Evolutionary conservation across 2,329 filamentous ascomycete species (phyloP).

Genomic region (Boeremia lycopersici): DNA sequence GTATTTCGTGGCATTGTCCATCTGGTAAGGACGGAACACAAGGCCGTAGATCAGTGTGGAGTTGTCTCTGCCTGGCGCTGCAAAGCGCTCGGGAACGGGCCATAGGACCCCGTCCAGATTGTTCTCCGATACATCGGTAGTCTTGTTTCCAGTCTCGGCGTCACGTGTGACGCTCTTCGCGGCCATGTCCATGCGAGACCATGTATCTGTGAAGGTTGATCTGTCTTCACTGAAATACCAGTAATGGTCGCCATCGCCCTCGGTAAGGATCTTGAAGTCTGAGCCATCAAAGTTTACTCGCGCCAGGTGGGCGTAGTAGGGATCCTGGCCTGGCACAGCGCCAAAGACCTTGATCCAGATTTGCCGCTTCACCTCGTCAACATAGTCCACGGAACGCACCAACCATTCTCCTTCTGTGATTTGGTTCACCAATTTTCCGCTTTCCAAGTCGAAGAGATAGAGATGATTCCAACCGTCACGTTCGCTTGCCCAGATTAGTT

Average conservation of each 20-base stretch:
- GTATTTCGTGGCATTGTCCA: conserved; percentile 34
- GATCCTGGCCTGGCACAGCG: conserved; percentile 29
- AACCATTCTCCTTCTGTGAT: conserved; percentile 48
- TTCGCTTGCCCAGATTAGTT: conserved; percentile 35
- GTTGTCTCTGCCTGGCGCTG: conserved; percentile 30
- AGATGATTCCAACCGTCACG: conserved; percentile 39
- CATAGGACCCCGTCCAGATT: conserved; percentile 23
- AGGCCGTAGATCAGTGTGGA: conserved; percentile 34
- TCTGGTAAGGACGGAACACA: conserved; percentile 29
- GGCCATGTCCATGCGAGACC: conserved; percentile 35
- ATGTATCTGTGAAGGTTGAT: conserved; percentile 29
- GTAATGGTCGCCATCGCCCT: conserved; percentile 29
- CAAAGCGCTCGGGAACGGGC: conserved; percentile 34
- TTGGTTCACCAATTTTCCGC: conserved; percentile 47
- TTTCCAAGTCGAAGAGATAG: conserved; percentile 32
- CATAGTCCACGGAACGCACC: conserved; percentile 29
- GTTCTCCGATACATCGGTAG: conserved; percentile 20
- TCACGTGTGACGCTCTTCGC: conserved; percentile 26
- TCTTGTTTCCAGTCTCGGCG: conserved; percentile 27
- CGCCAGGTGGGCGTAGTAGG: conserved; percentile 34
- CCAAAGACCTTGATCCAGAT: conserved; percentile 33
- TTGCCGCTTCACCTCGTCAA: conserved; percentile 28
- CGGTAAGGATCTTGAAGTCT: conserved; percentile 31
- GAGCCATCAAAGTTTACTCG: conserved; percentile 37
- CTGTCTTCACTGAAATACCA: conserved; percentile 26